Evolutionary conservation across 2,329 filamentous ascomycete species (phyloP).

Genomic region (Domatiomyces globalis): DNA sequence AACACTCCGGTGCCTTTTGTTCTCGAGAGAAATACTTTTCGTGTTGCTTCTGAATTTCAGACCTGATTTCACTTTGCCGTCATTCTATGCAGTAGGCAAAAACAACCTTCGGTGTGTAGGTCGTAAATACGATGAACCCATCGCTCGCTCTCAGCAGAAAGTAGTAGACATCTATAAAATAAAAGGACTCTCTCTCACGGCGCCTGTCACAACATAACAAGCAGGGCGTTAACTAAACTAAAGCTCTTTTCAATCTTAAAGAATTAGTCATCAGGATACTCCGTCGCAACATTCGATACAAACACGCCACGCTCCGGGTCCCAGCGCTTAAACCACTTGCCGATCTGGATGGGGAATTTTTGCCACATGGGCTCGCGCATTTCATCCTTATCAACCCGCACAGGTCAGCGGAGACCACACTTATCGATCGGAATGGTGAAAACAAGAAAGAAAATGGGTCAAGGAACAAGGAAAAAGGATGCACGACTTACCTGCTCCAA

Average conservation of each 20-base stretch:
- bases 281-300: slow-evolving; percentile 67
- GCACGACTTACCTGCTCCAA: slow-evolving; percentile 24
- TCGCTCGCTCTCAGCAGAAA: too few relatives aligned
- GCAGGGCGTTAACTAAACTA: too few relatives aligned
- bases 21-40: too few relatives aligned
- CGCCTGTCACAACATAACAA: too few relatives aligned
- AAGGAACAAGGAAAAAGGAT: slow-evolving; percentile 10
- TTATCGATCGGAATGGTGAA: background rate
- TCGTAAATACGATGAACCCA: too few relatives aligned
- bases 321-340: slow-evolving; percentile 80
- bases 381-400: slow-evolving; percentile 23
- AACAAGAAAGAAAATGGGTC: background rate
- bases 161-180: background rate
- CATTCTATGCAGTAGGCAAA: too few relatives aligned
- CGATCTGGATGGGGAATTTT: slow-evolving; percentile 36
- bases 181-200: background rate
- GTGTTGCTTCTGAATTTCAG: too few relatives aligned
- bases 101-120: too few relatives aligned
- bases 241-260: background rate
- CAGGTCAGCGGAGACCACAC: too few relatives aligned
- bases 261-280: slow-evolving; percentile 68
- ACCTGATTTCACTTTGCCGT: too few relatives aligned
- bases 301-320: slow-evolving; percentile 53
- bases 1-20: too few relatives aligned
- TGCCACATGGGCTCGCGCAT: slow-evolving; percentile 34